These are phyloP conservation scores for Podila verticillata DNA, from an alignment of 192 early-diverging fungal genomes.

Conservation along the genomic window DNA sequence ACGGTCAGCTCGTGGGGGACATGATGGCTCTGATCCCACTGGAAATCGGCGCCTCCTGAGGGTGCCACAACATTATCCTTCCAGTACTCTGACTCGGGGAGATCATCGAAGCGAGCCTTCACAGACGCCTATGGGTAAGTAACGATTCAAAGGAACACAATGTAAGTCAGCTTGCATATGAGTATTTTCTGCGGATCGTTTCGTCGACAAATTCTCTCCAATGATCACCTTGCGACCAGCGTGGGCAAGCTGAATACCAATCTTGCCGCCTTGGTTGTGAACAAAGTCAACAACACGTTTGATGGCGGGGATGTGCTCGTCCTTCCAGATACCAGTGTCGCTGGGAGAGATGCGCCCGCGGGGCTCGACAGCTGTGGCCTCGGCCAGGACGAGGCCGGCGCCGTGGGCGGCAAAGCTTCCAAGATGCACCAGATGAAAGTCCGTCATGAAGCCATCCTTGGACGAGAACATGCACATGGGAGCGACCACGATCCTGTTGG, in stretches of 20 bases:
- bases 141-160: neutral
- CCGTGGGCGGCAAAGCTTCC: slow-evolving; percentile 80
- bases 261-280: slow-evolving; percentile 66
- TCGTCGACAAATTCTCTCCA: slow-evolving; percentile 52
- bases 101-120: neutral
- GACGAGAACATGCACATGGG: slow-evolving; percentile 87
- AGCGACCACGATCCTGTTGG: slow-evolving; percentile 80
- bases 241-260: slow-evolving; percentile 84
- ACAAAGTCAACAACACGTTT: slow-evolving; percentile 67
- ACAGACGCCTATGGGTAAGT: slow-evolving; percentile 6
- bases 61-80: slow-evolving; percentile 75
- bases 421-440: slow-evolving; percentile 70
- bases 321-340: slow-evolving; percentile 83
- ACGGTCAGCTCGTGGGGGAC: slow-evolving; percentile 67
- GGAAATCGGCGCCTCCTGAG: slow-evolving; percentile 45
- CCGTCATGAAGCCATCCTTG: slow-evolving; percentile 68
- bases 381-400: slow-evolving; percentile 81
- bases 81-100: slow-evolving; percentile 61
- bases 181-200: no score
- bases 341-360: slow-evolving; percentile 82
- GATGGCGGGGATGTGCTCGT: slow-evolving; percentile 74
- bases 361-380: slow-evolving; percentile 73
- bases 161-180: neutral
- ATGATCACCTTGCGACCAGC: slow-evolving; percentile 76
- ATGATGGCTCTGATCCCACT: slow-evolving; percentile 48